Percentiles rank a stretch among this genome's conserved stretches.
Evolutionary conservation across 2,329 filamentous ascomycete genomes (phyloP).

Genomic region (Leptographium galeiforme): DNA sequence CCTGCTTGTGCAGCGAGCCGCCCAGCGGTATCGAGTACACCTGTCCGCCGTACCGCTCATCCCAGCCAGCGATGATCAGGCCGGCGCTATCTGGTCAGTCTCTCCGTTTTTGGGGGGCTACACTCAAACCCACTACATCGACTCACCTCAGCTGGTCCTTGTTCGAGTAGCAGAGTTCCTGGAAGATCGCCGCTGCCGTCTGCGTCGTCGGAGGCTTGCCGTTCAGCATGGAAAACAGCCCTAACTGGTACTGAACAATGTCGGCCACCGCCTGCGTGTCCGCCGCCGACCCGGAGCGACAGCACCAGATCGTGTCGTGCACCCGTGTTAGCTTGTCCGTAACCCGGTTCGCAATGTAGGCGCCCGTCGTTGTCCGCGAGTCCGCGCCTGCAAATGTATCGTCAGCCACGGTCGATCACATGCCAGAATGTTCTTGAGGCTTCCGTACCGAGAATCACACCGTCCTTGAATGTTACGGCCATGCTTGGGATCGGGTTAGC

Average conservation of each 20-base stretch:
- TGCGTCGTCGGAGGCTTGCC: slow-evolving; percentile 85
- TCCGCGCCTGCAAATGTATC: slow-evolving; percentile 57
- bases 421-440: not conserved
- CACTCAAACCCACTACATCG: too few species aligned
- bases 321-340: slow-evolving; percentile 99
- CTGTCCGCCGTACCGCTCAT: slow-evolving; percentile 86
- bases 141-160: slow-evolving; percentile 80
- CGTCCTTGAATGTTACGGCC: slow-evolving; percentile 98
- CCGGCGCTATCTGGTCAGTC: slow-evolving; percentile 51
- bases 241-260: slow-evolving; percentile 93
- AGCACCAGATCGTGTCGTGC: slow-evolving; percentile 99
- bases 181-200: slow-evolving; percentile 89
- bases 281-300: slow-evolving; percentile 89
- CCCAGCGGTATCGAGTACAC: slow-evolving; percentile 96
- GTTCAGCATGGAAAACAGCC: slow-evolving; percentile 82
- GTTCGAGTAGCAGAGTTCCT: slow-evolving; percentile 96
- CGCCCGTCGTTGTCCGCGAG: slow-evolving; percentile 90
- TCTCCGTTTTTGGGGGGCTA: too few species aligned
- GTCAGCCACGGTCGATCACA: not conserved
- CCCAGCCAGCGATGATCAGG: slow-evolving; percentile 97
- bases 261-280: slow-evolving; percentile 97
- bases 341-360: slow-evolving; percentile 97
- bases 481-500: slow-evolving; percentile 45
- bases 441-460: slow-evolving; percentile 74
- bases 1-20: slow-evolving; percentile 92